These are phyloP conservation scores for Fusarium buxicola DNA, from an alignment of 2,329 filamentous ascomycete genomes.

Conservation along the genomic window DNA sequence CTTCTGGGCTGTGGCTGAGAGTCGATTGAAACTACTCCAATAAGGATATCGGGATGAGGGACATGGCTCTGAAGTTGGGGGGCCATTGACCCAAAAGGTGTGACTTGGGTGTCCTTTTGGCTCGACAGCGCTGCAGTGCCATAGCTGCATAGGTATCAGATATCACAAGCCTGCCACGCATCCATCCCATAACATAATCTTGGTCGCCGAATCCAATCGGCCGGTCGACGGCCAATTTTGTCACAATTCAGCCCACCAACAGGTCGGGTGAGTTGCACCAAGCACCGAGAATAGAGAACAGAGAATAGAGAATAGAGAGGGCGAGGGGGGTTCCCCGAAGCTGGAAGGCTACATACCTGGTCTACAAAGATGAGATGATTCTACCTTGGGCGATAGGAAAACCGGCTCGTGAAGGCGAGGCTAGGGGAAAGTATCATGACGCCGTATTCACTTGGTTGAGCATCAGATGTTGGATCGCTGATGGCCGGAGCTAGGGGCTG, in stretches of 20 bases:
- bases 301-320: background rate
- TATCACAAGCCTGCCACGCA: constrained; percentile 33
- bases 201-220: constrained; percentile 34
- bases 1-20: background rate
- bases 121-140: constrained; percentile 7
- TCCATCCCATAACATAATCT: background rate
- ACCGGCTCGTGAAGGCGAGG: constrained; percentile 29
- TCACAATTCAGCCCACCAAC: constrained; percentile 34
- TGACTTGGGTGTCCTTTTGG: constrained; percentile 21
- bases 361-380: constrained; percentile 10
- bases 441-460: constrained; percentile 31
- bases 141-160: constrained; percentile 25
- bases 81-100: constrained; percentile 32
- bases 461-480: constrained; percentile 41
- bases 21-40: constrained; percentile 3
- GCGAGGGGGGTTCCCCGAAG: background rate
- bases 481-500: constrained; percentile 1
- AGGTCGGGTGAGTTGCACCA: constrained; percentile 19
- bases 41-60: background rate
- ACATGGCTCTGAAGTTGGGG: constrained; percentile 17
- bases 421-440: constrained; percentile 44
- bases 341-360: background rate
- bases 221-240: constrained; percentile 35
- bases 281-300: constrained; percentile 4
- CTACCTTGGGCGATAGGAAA: constrained; percentile 18